Evolutionary conservation across 1,284 basidiomycete genomes (phyloP), one percentile per base, ranked within the genome.

Genomic region (Pseudozyma flocculosa): DNA sequence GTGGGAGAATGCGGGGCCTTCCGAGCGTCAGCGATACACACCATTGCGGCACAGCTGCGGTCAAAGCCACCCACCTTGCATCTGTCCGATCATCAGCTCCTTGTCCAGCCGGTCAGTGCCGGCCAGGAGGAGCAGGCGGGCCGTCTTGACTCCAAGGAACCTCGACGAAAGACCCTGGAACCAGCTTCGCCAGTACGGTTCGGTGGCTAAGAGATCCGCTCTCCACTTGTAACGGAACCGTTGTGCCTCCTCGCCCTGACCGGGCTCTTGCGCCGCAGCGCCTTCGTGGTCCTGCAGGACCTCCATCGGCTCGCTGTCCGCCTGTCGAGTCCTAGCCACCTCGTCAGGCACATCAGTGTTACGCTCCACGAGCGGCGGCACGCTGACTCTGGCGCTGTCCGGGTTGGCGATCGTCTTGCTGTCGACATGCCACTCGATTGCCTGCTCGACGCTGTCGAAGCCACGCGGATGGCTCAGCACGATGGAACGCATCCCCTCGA

Each of bases 61-160:
- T 4, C 10, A 5, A 9, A 34, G 15, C 32, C 10, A 34, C 55
- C 41, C 22, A 57, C 72, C 74, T 57, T 80, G 80, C 94, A 98
- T 97, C 79, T 98, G 94, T 0, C 92, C 95, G 44, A 98, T 93
- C 88, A 95, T 96, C 38, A 98, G 83, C 63, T 90, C 87, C 65
- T 86, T 88, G 76, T 98, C 95, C 2, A 98, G 84, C 9, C 92
- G 82, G 70, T 98, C 94, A 10, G 92, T 87, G 0, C 93, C 93
- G 0, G 95, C 94, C 13, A 98, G 83, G 3, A 97, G 84, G 26
- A 98, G 84, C 24, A 98, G 79, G 15, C 92, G 85, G 0, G 92
- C 92, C 0, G 89, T 85, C 17, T 86, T 84, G 0, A 86, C 84
- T 0, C 82, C 78, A 3, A 97, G 82, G 79, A 98, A 98, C 22